Evolutionary conservation across 2,329 filamentous ascomycete genomes (phyloP).

Genomic region (Venturia asperata): DNA sequence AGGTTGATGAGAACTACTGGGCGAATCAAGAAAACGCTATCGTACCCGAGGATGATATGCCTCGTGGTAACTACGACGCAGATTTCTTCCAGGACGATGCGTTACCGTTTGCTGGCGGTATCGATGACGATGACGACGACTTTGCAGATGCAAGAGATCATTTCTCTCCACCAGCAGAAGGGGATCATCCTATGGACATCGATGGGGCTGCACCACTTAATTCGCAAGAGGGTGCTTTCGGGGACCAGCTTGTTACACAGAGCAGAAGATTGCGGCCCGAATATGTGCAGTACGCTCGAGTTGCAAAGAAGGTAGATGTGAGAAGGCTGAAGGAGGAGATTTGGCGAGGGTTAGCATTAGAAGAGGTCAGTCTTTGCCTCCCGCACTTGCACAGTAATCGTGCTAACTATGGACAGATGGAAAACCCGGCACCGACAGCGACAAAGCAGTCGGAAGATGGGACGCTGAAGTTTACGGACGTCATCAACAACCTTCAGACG

Average conservation of each 20-base stretch:
- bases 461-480: constrained; percentile 73
- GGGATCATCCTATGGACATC: constrained; percentile 38
- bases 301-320: constrained; percentile 62
- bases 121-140: constrained; percentile 62
- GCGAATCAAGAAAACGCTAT: constrained; percentile 46
- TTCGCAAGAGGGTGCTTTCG: constrained; percentile 43
- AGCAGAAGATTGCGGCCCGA: constrained; percentile 54
- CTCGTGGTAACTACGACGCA: constrained; percentile 81
- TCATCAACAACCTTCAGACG: constrained; percentile 81
- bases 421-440: constrained; percentile 11
- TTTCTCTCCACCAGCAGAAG: constrained; percentile 60
- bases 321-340: constrained; percentile 57
- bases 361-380: constrained; percentile 29
- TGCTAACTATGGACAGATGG: constrained; percentile 15
- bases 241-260: constrained; percentile 56
- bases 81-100: constrained; percentile 95
- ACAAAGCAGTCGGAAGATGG: constrained; percentile 37
- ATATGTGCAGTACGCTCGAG: constrained; percentile 58
- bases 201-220: constrained; percentile 31
- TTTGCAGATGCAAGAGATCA: constrained; percentile 77
- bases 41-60: constrained; percentile 48
- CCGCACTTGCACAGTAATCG: not conserved
- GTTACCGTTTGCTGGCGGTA: constrained; percentile 53
- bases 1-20: constrained; percentile 96
- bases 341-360: constrained; percentile 55